Evolutionary conservation across 1,284 basidiomycete genomes (phyloP).

Genomic region (Rhodotorula sp.): DNA sequence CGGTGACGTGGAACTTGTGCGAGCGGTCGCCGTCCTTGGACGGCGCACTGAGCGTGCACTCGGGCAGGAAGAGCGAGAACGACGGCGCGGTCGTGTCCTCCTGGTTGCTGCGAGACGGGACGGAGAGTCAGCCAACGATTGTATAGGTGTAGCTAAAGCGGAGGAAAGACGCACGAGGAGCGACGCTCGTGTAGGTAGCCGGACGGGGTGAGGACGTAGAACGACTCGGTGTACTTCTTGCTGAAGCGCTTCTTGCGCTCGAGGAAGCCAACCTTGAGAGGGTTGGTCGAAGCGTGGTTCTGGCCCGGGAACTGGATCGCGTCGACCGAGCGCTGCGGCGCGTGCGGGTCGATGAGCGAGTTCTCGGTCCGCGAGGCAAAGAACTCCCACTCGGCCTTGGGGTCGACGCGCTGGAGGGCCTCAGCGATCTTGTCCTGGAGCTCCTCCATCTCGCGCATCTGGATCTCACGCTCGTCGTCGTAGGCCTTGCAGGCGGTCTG

Average conservation of each 20-base stretch:
- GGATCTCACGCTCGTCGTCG: constrained; percentile 29
- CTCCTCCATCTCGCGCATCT: constrained; percentile 25
- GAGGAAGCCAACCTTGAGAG: constrained; percentile 41
- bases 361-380: constrained; percentile 16
- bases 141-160: no score
- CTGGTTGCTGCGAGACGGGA: constrained; percentile 26
- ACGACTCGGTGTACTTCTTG: constrained; percentile 42
- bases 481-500: constrained; percentile 35
- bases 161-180: background rate
- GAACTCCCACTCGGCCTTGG: constrained; percentile 38
- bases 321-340: constrained; percentile 36
- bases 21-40: constrained; percentile 33
- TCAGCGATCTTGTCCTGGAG: constrained; percentile 35
- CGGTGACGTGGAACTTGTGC: constrained; percentile 34
- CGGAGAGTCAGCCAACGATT: background rate
- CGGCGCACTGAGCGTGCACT: constrained; percentile 41
- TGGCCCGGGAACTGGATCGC: constrained; percentile 44
- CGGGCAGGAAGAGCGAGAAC: constrained; percentile 46
- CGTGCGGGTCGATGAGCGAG: constrained; percentile 40
- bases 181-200: constrained; percentile 45
- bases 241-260: constrained; percentile 46
- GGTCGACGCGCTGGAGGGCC: constrained; percentile 39
- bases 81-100: constrained; percentile 39
- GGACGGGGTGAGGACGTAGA: constrained; percentile 45
- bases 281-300: constrained; percentile 39